A percentile compares a stretch with the other conserved stretches of the same genome.
phyloP scores from a whole-genome alignment of 2,329 filamentous ascomycete species.

The Arthrobotrys entomopaga region DNA sequence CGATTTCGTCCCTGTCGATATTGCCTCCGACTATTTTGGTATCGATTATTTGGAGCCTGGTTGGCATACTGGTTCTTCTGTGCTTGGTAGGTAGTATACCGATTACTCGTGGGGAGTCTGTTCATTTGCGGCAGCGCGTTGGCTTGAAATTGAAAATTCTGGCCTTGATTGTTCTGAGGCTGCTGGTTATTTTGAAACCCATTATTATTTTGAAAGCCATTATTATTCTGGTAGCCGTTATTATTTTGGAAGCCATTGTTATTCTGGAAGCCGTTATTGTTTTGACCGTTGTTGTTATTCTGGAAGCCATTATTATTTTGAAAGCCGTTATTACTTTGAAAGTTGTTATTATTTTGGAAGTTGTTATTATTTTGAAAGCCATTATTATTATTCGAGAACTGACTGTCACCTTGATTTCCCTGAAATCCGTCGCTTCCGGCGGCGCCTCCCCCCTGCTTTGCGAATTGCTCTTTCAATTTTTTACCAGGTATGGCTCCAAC shows the following conservation, averaged over 20 bases:
- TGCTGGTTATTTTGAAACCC: not conserved
- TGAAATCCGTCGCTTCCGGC: not conserved
- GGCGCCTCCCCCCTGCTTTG: not conserved
- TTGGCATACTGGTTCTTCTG: not conserved
- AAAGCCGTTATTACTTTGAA: not conserved
- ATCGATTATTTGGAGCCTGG: not conserved
- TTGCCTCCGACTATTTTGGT: not conserved
- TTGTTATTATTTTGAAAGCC: not conserved
- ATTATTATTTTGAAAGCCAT: not conserved
- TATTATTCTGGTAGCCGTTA: not conserved
- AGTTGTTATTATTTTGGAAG: not conserved
- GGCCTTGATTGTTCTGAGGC: not conserved
- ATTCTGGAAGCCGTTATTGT: not conserved
- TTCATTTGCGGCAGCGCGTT: too few relatives aligned
- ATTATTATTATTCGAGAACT: not conserved
- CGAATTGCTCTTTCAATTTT: not conserved
- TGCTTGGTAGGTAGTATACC: too few relatives aligned
- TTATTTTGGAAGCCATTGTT: not conserved
- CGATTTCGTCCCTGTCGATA: slow-evolving; percentile 1
- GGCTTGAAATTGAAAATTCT: too few relatives aligned
- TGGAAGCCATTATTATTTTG: too few relatives aligned
- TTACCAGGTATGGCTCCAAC: not conserved
- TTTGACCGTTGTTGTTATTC: not conserved
- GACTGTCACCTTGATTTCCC: not conserved
- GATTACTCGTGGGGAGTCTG: too few relatives aligned